Evolutionary conservation across 2,329 filamentous ascomycete genomes (phyloP).

Genomic region (Phyllosticta citrichinensis): DNA sequence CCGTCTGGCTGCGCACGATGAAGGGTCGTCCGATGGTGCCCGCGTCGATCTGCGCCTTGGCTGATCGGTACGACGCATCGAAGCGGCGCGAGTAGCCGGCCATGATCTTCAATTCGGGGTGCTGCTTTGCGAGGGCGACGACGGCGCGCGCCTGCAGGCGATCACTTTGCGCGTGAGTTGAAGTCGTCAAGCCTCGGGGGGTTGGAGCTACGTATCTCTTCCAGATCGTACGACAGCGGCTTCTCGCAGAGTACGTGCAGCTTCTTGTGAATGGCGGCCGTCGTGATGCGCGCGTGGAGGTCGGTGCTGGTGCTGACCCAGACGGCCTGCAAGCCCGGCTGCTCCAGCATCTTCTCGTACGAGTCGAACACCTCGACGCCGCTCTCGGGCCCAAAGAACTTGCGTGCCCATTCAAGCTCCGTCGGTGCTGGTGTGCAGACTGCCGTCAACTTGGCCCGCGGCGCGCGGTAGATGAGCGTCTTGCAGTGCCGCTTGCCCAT

Average conservation of each 20-base stretch:
- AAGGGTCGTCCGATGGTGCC: conserved; percentile 31
- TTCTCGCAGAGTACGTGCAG: conserved; percentile 31
- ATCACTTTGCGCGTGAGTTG: conserved; percentile 2
- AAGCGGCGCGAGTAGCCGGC: conserved; percentile 37
- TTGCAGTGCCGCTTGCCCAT: conserved; percentile 42
- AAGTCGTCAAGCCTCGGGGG: background rate
- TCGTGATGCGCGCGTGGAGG: conserved; percentile 27
- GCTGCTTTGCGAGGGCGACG: conserved; percentile 25
- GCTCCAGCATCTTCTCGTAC: conserved; percentile 39
- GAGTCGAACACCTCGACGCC: conserved; percentile 36
- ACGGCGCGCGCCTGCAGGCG: conserved; percentile 17
- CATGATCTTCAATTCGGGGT: conserved; percentile 34
- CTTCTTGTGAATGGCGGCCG: conserved; percentile 25
- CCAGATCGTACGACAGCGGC: conserved; percentile 26
- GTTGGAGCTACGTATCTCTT: conserved; percentile 17
- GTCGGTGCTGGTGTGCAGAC: conserved; percentile 37
- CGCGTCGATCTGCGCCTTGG: conserved; percentile 11
- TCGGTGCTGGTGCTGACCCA: conserved; percentile 26
- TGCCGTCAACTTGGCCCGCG: conserved; percentile 40
- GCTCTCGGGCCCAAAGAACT: conserved; percentile 31
- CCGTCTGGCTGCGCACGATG: conserved; percentile 33
- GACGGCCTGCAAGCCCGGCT: conserved; percentile 34
- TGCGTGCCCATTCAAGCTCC: conserved; percentile 37
- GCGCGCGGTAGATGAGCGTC: conserved; percentile 34
- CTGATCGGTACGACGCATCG: conserved; percentile 22